Conservation (phyloP, 2,329 filamentous ascomycete genomes). For the Nemania sp. region DNA sequence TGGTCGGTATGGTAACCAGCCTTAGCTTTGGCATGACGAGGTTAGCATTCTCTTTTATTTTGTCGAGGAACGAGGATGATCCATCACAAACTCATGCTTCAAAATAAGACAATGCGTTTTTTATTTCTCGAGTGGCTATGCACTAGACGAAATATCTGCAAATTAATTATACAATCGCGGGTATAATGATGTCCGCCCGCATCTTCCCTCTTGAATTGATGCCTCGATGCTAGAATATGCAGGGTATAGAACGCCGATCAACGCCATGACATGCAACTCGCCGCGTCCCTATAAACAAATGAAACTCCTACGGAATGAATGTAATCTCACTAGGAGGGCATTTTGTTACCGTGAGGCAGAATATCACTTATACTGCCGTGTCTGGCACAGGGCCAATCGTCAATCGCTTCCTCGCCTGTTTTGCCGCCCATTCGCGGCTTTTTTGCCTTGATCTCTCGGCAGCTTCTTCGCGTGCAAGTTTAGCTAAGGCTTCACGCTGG, state of each 20-base stretch:
- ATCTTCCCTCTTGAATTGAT: conserved; percentile 4
- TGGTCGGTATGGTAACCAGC: background rate
- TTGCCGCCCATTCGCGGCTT: conserved; percentile 73
- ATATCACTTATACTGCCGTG: conserved; percentile 32
- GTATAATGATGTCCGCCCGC: background rate
- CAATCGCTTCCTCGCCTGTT: conserved; percentile 60
- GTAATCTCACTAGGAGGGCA: conserved; percentile 30
- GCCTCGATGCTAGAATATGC: conserved; percentile 20
- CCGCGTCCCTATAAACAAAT: conserved; percentile 19
- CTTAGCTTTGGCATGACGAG: background rate
- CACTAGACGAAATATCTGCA: conserved; percentile 14
- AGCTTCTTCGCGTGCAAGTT: conserved; percentile 68
- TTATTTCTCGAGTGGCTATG: background rate
- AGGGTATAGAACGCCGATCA: conserved; percentile 33
- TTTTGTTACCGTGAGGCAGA: background rate
- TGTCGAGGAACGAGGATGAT: background rate
- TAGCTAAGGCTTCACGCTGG: conserved; percentile 66
- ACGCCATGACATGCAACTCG: conserved; percentile 29
- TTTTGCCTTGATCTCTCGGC: conserved; percentile 70
- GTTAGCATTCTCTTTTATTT: background rate
- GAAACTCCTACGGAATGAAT: conserved; percentile 39
- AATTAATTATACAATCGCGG: conserved; percentile 24
- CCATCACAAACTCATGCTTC: background rate
- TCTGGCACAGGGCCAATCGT: conserved; percentile 46
- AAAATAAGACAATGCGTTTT: background rate